Base-by-base conservation (phyloP, 2,329 filamentous ascomycete genomes). In the Fusarium scirpi region DNA sequence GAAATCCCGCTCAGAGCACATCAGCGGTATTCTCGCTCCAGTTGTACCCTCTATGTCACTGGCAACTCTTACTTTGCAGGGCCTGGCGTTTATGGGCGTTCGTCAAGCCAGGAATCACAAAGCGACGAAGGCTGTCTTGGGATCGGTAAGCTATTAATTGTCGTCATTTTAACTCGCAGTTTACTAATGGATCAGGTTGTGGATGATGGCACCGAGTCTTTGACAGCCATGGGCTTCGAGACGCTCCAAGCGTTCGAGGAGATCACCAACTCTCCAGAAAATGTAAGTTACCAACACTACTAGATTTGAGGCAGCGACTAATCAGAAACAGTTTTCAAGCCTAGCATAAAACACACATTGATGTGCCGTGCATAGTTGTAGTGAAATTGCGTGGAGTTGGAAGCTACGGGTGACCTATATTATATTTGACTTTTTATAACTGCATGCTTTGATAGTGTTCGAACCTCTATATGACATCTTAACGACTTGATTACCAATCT, bases 241-340 rank as follows among this genome's bases (percentile, higher is more conserved):
- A 87, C 92, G 46, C 82, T 94, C 67, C 91, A 95, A 80, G 90
- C 87, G 43, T 97, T 94, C 78, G 93, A 97, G 75, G 92, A 97
- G 79, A 87, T 96, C 56, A 92, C 90, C 64, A 87, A 86, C 69
- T 89, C 91, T 22, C 81, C 82, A 5, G 86, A 87, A 20, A 84
- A 81, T 76, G 85, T 87, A 58, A 76, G 62, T 41, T 4, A 13
- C 8, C 13, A 9, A 25, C 15, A n/a, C 12, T 16, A 22, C 12
- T 27, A n/a, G 13, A 27, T 6, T 10, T 8, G 15, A 24, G 10
- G 9, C 18, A 38, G 25, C 27, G 12, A 40, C 56, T 72, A 22
- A 72, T 18, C 22, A n/a, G 12, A 18, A 10, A 15, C 4, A 72
- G 69, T 72, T 72, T 55, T 57, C 58, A 6, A 68, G 45, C 12